Evolutionary conservation across 1,284 basidiomycete species (phyloP).

Genomic region (Microbotryum violaceum): DNA sequence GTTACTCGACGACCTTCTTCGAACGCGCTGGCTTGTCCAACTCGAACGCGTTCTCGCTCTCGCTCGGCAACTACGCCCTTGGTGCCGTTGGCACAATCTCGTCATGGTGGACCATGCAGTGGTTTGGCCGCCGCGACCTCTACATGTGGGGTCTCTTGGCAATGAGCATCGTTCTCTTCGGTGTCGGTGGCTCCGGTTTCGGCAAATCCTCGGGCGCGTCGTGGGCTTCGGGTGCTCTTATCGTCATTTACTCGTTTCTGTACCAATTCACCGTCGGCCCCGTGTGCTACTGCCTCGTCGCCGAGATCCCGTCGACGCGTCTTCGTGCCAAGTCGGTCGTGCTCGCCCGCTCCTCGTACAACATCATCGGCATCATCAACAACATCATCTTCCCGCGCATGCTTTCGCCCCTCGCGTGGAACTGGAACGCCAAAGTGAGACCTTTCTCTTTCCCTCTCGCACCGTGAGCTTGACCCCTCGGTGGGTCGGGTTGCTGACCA

Average conservation of each 20-base stretch:
- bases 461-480: too few species aligned
- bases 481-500: too few species aligned
- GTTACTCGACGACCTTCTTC: conserved; percentile 39
- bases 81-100: conserved; percentile 41
- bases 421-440: conserved; percentile 39
- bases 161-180: conserved; percentile 44
- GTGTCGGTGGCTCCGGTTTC: conserved; percentile 47
- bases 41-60: conserved; percentile 42
- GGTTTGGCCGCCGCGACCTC: conserved; percentile 43
- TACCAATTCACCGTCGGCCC: conserved; percentile 44
- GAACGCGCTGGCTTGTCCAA: conserved; percentile 43
- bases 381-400: conserved; percentile 44
- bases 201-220: conserved; percentile 22
- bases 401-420: conserved; percentile 47
- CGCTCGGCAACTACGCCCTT: conserved; percentile 42
- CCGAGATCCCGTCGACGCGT: conserved; percentile 45
- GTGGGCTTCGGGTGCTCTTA: conserved; percentile 43
- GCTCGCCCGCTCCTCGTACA: conserved; percentile 46
- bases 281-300: conserved; percentile 44
- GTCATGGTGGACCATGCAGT: conserved; percentile 43
- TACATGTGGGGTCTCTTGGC: conserved; percentile 46
- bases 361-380: conserved; percentile 40
- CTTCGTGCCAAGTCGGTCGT: conserved; percentile 49
- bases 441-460: not conserved
- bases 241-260: conserved; percentile 44